A percentile compares a stretch with the other conserved stretches of the same genome.
Evolutionary conservation across 352 stramenopile genomes (phyloP).

Genomic region (Phytophthora hybrid): DNA sequence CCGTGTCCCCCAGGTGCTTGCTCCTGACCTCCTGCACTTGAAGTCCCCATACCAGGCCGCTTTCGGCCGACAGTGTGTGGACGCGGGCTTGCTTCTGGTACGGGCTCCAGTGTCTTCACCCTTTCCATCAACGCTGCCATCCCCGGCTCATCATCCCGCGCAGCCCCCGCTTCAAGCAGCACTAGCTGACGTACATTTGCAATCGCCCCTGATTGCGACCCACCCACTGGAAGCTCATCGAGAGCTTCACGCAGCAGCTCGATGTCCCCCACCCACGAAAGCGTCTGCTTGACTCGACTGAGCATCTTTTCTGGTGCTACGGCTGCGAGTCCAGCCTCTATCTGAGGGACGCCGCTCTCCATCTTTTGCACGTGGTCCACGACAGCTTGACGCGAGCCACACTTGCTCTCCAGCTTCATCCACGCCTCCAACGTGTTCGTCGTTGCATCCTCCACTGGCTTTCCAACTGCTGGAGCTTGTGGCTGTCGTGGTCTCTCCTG

Average conservation of each 20-base stretch:
- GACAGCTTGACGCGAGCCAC: background rate
- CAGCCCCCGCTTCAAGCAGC: background rate
- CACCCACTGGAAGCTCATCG: background rate
- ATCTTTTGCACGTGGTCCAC: background rate
- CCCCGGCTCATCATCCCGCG: background rate
- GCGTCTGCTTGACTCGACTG: conserved; percentile 21
- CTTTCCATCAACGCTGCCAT: background rate
- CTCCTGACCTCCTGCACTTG: background rate
- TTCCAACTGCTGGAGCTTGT: background rate
- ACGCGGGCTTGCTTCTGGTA: background rate
- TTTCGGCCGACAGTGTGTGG: background rate
- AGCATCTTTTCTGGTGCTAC: conserved; percentile 2
- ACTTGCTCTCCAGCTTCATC: conserved; percentile 2
- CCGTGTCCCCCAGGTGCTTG: background rate
- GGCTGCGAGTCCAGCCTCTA: background rate
- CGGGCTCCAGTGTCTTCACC: background rate
- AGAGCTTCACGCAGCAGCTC: background rate
- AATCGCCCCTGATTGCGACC: background rate
- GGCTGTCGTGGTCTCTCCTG: conserved; percentile 1
- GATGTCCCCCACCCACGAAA: background rate
- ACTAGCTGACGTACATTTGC: background rate
- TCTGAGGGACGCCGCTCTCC: background rate
- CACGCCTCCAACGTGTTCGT: background rate
- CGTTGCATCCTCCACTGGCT: background rate
- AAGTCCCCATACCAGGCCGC: background rate